Evolutionary conservation across 208 protist genomes (phyloP), one percentile per base, ranked within the genome.

Genomic region (Naegleria lovaniensis): DNA sequence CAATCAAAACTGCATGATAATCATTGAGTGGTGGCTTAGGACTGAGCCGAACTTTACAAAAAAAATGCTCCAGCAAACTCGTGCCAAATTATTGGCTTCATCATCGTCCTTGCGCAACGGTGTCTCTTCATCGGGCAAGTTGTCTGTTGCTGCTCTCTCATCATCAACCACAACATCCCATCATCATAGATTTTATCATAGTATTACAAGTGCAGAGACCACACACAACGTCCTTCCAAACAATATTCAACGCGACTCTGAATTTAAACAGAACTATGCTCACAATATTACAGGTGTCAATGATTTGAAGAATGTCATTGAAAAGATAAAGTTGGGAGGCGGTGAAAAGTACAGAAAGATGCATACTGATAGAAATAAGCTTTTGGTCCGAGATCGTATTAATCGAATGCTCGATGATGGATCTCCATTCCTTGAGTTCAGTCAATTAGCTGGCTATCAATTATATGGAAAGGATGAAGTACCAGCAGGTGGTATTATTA

Each of bases 391-490:
- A 83, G 94, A 99, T n/a, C 94, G 97, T 90, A 96, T 99, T n/a
- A 93, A 97, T 85, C 91, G 92, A 51, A 92, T 98, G 19, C 67
- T 98, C 39, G 97, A 99, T 93, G 94, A 95, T 40, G 92, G 93
- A 92, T 94, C 97, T 51, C 95, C 97, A 33, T 99, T 99, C 92
- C 93, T 99, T 0, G 97, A 99, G 91, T 94, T 99, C 40, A 98
- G 97, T 39, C 96, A 97, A 91, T 94, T 99, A 19, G 97, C 98
- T 58, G 97, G 97, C 22, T 95, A 96, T 92, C 93, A 98, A 52
- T 90, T 99, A 55, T 99, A 99, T 93, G 96, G 94, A 52, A 93
- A 90, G 9, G 95, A 95, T 15, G 91, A 96, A 84, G 96, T 97
- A 83, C 95, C 97, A 89, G 94, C 93, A 83, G 98, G 96, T 75